A percentile compares a stretch with the other conserved stretches of the same genome.
These are phyloP conservation scores for Baorangia bicolor DNA, from an alignment of 768 basidiomycete species.

Conservation along the genomic window DNA sequence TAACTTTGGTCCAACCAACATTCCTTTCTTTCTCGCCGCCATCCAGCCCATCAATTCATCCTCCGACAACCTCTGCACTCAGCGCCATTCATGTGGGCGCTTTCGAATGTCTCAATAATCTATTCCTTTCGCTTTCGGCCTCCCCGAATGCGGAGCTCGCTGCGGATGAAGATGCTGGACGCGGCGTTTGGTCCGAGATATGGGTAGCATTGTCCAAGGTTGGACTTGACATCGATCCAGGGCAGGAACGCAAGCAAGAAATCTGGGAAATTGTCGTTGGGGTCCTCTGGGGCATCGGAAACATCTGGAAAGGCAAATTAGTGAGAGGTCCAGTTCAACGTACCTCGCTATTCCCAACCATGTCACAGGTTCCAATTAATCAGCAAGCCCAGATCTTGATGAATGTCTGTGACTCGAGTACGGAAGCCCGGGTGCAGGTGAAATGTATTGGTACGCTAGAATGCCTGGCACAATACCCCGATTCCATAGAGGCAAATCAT, in stretches of 20 bases:
- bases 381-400: slow-evolving; percentile 66
- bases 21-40: slow-evolving; percentile 79
- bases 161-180: slow-evolving; percentile 49
- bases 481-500: slow-evolving; percentile 56
- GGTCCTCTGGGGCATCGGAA: slow-evolving; percentile 85
- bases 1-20: slow-evolving; percentile 72
- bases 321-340: slow-evolving; percentile 37
- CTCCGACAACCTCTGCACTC: slow-evolving; percentile 85
- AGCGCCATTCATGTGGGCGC: slow-evolving; percentile 82
- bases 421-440: slow-evolving; percentile 58
- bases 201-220: slow-evolving; percentile 63
- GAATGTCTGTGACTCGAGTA: slow-evolving; percentile 56
- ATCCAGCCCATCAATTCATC: slow-evolving; percentile 68
- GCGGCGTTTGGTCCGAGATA: slow-evolving; percentile 58
- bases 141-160: slow-evolving; percentile 41
- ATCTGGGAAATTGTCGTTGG: slow-evolving; percentile 81
- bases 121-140: slow-evolving; percentile 72
- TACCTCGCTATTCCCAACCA: slow-evolving; percentile 7
- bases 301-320: slow-evolving; percentile 66
- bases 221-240: slow-evolving; percentile 57
- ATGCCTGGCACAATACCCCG: slow-evolving; percentile 70
- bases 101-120: slow-evolving; percentile 87
- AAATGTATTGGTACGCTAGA: slow-evolving; percentile 86
- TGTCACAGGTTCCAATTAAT: slow-evolving; percentile 49
- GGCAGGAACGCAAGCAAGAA: slow-evolving; percentile 68